phyloP scores from a whole-genome alignment of 2,329 filamentous ascomycete species.

The Cladophialophora immunda region DNA sequence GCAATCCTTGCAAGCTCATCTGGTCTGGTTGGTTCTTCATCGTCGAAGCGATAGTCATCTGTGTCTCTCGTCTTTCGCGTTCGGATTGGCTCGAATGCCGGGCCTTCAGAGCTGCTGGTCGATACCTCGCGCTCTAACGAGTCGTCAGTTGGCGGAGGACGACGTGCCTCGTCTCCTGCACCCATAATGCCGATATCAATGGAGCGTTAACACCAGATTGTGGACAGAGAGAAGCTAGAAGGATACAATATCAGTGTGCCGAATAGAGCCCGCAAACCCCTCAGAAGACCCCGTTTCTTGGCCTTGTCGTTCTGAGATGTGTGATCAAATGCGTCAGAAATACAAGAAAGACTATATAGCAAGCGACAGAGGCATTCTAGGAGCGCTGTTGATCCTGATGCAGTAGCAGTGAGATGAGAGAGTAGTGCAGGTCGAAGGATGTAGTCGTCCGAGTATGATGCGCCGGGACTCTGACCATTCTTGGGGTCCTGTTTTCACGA shows the following conservation, averaged over 20 bases:
- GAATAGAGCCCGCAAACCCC: not conserved
- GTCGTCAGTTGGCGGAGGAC: not conserved
- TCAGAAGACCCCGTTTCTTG: not conserved
- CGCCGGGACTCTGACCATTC: not conserved
- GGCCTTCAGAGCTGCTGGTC: conserved; percentile 48
- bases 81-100: conserved; percentile 35
- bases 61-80: conserved; percentile 33
- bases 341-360: not conserved
- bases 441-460: not conserved
- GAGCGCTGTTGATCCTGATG: not conserved
- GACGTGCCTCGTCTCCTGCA: not conserved
- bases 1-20: conserved; percentile 34
- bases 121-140: conserved; percentile 24
- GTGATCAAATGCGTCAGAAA: not conserved
- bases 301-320: not conserved
- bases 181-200: conserved; percentile 10
- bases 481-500: not conserved
- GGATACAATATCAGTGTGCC: not conserved
- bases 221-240: not conserved
- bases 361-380: not conserved
- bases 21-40: conserved; percentile 19
- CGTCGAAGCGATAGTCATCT: conserved; percentile 32
- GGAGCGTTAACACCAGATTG: not conserved
- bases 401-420: not conserved
- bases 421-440: not conserved